phyloP scores from a whole-genome alignment of 2,329 filamentous ascomycete genomes.

The Westerdykella ornata region DNA sequence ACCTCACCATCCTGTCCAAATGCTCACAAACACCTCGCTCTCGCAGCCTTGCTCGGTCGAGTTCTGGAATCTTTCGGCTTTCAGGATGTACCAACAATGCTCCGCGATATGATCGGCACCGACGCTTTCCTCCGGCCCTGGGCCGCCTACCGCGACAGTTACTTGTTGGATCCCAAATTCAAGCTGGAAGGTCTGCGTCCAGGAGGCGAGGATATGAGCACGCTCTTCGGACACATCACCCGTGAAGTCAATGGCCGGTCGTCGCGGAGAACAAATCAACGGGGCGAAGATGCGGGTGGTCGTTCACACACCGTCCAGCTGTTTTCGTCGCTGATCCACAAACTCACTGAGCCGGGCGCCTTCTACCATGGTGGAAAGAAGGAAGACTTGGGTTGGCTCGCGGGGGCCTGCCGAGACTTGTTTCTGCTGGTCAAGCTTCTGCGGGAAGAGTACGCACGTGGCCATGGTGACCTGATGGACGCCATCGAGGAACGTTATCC shows the following conservation, averaged over 20 bases:
- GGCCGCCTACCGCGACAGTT: conserved; percentile 1
- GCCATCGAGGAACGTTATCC: not conserved
- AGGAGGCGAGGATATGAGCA: not conserved
- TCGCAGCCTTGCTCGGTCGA: no score
- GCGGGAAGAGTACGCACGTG: conserved; percentile 1
- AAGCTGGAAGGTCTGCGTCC: not conserved
- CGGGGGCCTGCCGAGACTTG: not conserved
- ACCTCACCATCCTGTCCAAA: no score
- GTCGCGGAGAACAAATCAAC: not conserved
- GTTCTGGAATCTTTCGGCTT: no score
- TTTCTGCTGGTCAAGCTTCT: not conserved
- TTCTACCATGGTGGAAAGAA: not conserved
- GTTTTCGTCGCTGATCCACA: not conserved
- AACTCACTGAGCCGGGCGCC: not conserved
- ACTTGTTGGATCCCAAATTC: conserved; percentile 2
- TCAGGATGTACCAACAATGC: no score
- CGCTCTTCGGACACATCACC: not conserved
- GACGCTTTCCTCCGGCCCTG: not conserved
- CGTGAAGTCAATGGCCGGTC: conserved; percentile 1
- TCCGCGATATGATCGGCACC: not conserved
- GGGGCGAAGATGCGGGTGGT: not conserved
- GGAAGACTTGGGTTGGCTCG: not conserved
- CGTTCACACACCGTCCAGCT: not conserved
- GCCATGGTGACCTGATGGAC: conserved; percentile 1
- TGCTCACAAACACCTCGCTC: no score